phyloP scores from a whole-genome alignment of 441 rosid genomes.

The Pelargonium citronellum region DNA sequence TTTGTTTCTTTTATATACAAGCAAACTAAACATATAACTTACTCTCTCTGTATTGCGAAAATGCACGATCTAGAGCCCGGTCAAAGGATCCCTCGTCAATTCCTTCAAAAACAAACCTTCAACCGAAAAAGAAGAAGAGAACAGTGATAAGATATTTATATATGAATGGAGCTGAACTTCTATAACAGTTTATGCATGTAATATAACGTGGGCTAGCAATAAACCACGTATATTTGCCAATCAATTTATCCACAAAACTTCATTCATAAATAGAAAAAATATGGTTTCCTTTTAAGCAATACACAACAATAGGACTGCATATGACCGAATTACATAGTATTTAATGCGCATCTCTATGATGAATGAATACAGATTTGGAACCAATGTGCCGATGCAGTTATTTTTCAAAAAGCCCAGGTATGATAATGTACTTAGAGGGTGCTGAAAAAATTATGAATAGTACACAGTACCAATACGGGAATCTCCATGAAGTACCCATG shows the following conservation, averaged over 20 bases:
- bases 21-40: slow-evolving; percentile 21
- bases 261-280: background rate
- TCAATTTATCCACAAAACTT: background rate
- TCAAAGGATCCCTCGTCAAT: slow-evolving; percentile 46
- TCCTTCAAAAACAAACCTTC: slow-evolving; percentile 51
- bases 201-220: background rate
- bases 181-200: background rate
- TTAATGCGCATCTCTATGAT: too few species aligned
- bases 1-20: background rate
- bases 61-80: slow-evolving; percentile 42
- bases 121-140: slow-evolving; percentile 11
- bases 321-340: too few species aligned
- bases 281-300: background rate
- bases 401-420: too few species aligned
- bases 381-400: too few species aligned
- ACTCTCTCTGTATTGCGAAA: slow-evolving; percentile 36
- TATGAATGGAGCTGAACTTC: background rate
- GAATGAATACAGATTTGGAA: too few species aligned
- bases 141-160: background rate
- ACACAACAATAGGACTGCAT: background rate
- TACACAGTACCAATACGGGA: too few species aligned
- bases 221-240: background rate
- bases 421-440: too few species aligned
- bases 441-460: too few species aligned
- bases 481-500: too few species aligned